These are phyloP conservation scores for Furculomyces boomerangus DNA, from an alignment of 371 early-diverging fungal genomes.

Conservation along the genomic window DNA sequence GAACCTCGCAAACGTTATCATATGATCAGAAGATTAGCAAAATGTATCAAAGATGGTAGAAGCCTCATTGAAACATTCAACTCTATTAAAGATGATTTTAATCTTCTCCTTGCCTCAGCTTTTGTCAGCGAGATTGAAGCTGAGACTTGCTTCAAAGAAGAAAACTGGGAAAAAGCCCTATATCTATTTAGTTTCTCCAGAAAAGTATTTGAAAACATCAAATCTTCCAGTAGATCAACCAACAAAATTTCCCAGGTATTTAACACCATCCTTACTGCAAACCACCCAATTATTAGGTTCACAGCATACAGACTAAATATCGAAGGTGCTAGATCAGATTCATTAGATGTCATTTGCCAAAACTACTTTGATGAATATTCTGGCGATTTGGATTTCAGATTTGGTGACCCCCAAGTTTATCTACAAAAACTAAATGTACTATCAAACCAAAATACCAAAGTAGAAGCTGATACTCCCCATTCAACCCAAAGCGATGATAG, in stretches of 20 bases:
- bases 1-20: slow-evolving; percentile 24
- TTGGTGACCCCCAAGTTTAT: neutral
- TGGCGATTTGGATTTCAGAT: neutral
- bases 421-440: neutral
- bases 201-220: slow-evolving; percentile 5
- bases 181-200: slow-evolving; percentile 10
- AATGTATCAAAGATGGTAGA: slow-evolving; percentile 9
- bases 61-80: slow-evolving; percentile 6
- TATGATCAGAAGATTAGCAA: slow-evolving; percentile 14
- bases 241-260: neutral
- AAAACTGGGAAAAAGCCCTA: slow-evolving; percentile 17
- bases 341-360: neutral
- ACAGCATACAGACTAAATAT: slow-evolving; percentile 17
- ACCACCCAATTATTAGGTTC: slow-evolving; percentile 18
- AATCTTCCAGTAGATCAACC: slow-evolving; percentile 5
- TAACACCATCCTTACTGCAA: slow-evolving; percentile 6
- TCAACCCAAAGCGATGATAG: no score
- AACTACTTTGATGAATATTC: neutral
- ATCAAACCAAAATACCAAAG: no score
- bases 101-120: slow-evolving; percentile 8
- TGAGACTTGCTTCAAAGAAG: slow-evolving; percentile 16
- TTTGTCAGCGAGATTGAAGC: slow-evolving; percentile 15
- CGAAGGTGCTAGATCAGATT: slow-evolving; percentile 4
- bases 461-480: no score
- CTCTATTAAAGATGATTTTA: slow-evolving; percentile 6